Evolutionary conservation across 345 rosid genomes (phyloP).

Genomic region (Eucalyptus caleyi): DNA sequence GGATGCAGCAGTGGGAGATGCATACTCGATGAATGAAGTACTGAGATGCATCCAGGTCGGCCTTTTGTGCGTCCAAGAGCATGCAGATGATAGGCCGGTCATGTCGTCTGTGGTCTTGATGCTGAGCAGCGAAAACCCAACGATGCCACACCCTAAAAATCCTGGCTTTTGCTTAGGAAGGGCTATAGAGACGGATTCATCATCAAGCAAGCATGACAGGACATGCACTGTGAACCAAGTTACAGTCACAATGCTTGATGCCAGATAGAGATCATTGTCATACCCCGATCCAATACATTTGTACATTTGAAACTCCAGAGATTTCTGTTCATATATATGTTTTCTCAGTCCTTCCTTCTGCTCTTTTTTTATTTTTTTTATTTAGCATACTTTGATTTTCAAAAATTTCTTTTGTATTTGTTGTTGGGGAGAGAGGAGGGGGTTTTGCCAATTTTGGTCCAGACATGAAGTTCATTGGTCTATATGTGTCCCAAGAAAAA

Average conservation of each 20-base stretch:
- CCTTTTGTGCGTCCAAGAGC: slow-evolving; percentile 72
- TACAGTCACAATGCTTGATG: slow-evolving; percentile 58
- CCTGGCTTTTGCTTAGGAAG: slow-evolving; percentile 63
- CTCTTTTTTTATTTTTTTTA: not conserved
- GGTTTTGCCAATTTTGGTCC: not conserved
- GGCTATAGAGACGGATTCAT: slow-evolving; percentile 43
- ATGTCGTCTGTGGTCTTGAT: slow-evolving; percentile 56
- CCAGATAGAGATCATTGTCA: slow-evolving; percentile 17
- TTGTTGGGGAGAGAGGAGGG: not conserved
- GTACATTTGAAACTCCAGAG: not conserved
- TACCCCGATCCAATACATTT: not conserved
- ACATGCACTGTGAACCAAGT: slow-evolving; percentile 68
- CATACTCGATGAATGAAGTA: slow-evolving; percentile 31
- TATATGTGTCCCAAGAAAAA: not conserved
- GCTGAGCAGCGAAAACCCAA: slow-evolving; percentile 54
- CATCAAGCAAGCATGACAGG: slow-evolving; percentile 39
- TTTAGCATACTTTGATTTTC: not conserved
- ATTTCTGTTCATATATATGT: not conserved
- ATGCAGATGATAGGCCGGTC: slow-evolving; percentile 55
- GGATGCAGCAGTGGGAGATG: slow-evolving; percentile 17
- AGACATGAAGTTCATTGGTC: not conserved
- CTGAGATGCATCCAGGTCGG: slow-evolving; percentile 77
- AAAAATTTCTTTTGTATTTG: not conserved
- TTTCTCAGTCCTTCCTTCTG: not conserved
- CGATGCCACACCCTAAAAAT: slow-evolving; percentile 47